phyloP scores from a whole-genome alignment of 768 basidiomycete genomes.

The Boletus speciosus region DNA sequence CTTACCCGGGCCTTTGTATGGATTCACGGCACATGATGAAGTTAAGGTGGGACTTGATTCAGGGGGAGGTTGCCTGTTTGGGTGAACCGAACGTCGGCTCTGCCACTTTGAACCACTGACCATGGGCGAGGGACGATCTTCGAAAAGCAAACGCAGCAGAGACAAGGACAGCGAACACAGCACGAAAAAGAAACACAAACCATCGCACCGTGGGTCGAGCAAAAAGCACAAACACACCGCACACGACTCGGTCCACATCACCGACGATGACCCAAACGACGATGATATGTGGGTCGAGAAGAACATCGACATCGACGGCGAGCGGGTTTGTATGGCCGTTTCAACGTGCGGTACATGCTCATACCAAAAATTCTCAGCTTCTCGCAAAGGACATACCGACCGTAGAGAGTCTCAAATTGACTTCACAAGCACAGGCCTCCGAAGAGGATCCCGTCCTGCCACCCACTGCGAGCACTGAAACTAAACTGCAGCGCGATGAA shows the following conservation, averaged over 20 bases:
- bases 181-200: constrained; percentile 54
- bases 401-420: constrained; percentile 64
- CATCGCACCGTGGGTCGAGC: constrained; percentile 37
- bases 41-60: neutral
- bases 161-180: constrained; percentile 44
- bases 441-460: constrained; percentile 49
- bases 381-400: constrained; percentile 76
- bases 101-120: neutral
- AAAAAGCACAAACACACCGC: constrained; percentile 36
- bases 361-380: constrained; percentile 37
- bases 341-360: neutral
- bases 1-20: neutral
- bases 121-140: constrained; percentile 24
- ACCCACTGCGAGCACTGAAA: constrained; percentile 41
- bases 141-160: constrained; percentile 27
- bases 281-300: constrained; percentile 87
- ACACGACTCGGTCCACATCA: constrained; percentile 37
- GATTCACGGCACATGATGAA: neutral
- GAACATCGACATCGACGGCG: constrained; percentile 76
- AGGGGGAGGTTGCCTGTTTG: neutral
- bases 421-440: constrained; percentile 51
- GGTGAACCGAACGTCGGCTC: neutral
- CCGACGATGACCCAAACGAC: constrained; percentile 72
- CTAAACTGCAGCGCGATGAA: constrained; percentile 64
- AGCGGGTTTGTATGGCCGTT: constrained; percentile 49